Evolutionary conservation across 345 rosid genomes (phyloP), one percentile per base, ranked within the genome.

Genomic region (Dipteronia dyeriana): DNA sequence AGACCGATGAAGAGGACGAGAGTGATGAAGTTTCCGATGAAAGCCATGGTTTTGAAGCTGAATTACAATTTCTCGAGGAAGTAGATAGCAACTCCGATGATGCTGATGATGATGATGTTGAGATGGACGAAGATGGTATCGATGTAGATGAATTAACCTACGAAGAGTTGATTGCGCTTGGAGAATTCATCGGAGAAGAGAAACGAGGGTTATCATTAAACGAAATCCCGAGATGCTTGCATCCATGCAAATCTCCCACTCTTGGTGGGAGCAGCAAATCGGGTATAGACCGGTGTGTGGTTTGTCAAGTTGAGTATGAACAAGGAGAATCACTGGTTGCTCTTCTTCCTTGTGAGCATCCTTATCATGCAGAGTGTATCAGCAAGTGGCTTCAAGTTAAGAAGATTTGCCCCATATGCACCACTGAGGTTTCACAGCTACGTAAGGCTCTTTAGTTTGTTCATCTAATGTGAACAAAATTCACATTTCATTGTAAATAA

Each of bases 371-470:
- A 7, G 88, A 86, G 0, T 94, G 98, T 41, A 87, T 94, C 53
- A 85, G 72, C 70, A 80, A 76, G 53, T 94, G 98, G 97, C 94
- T 92, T 62, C 90, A 87, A 68, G 72, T 88, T 3, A 91, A 84
- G 79, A 92, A 79, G 89, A 82, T 78, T 66, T 94, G 97, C 82
- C 98, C 97, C 22, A 89, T 94, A 25, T 94, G 98, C 73, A 77
- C 75, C 80, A 51, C 78, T 60, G 91, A 92, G 80, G 91, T 85
- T 73, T 78, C 85, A 19, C 67, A 34, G 56, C 34, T 5, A 8
- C 22, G 54, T 49, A 69, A 26, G 14, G 17, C 56, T 34, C 6
- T 34, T 34, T 34, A 34, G 38, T 5, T 34, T 34, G 6, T 34
- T 34, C 4, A 34, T 34, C 38, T 34, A 34, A 34, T n/a, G n/a